Base-by-base conservation (phyloP, 164 flowering plant species). In the Tetrastigma voinierianum region DNA sequence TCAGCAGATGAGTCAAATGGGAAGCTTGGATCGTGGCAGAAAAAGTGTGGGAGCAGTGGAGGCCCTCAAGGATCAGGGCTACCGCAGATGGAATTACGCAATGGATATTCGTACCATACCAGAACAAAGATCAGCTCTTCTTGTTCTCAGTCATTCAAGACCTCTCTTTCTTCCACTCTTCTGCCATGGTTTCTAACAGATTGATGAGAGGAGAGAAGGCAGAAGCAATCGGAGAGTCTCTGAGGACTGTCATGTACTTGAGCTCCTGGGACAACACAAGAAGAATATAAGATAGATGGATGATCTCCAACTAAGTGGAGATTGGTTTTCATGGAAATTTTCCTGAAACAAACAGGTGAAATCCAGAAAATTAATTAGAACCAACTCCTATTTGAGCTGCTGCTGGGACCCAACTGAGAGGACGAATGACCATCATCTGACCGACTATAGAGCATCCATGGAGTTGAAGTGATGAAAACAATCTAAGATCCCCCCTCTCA, bases 351-450 rank as follows among this genome's bases (percentile, higher is more conserved):
- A n/a, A n/a, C n/a, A n/a, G n/a, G n/a, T n/a, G n/a, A n/a, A n/a
- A n/a, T n/a, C n/a, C n/a, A n/a, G n/a, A n/a, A n/a, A n/a, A n/a
- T n/a, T n/a, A n/a, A n/a, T n/a, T n/a, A n/a, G n/a, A n/a, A n/a
- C n/a, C n/a, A n/a, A n/a, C n/a, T n/a, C n/a, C n/a, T n/a, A n/a
- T n/a, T n/a, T n/a, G n/a, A n/a, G n/a, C n/a, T n/a, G n/a, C n/a
- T n/a, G n/a, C n/a, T n/a, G n/a, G 86, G 85, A 48, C 83, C 86
- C 24, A 77, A 82, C 51, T 82, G 23, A 73, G 40, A n/a, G n/a
- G n/a, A n/a, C n/a, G 8, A 16, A 32, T 32, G 6, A 32, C n/a
- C n/a, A n/a, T n/a, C 6, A 32, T 32, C 7, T 32, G 40, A 7
- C 40, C n/a, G n/a, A n/a, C n/a, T n/a, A n/a, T n/a, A n/a, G n/a